These are phyloP conservation scores for Termitomyces sp. DNA, from an alignment of 768 basidiomycete species.

Conservation along the genomic window DNA sequence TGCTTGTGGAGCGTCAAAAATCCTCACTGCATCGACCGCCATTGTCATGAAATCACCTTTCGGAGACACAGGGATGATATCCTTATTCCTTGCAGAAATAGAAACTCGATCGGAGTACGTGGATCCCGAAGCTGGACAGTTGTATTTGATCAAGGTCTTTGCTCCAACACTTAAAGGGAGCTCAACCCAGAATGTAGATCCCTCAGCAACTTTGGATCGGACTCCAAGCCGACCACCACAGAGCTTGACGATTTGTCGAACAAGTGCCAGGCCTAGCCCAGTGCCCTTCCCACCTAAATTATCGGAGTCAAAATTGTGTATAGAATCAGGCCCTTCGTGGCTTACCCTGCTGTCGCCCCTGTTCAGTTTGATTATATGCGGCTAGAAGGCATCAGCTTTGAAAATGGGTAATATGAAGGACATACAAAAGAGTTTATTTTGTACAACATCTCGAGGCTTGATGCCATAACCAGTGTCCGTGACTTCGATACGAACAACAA, in stretches of 20 bases:
- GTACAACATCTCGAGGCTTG: constrained; percentile 53
- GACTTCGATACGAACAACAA: constrained; percentile 83
- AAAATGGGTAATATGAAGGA: constrained; percentile 4
- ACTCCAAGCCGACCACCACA: constrained; percentile 72
- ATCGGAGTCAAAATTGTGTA: constrained; percentile 9
- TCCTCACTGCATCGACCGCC: constrained; percentile 21
- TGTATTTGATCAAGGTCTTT: constrained; percentile 31
- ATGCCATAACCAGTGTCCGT: constrained; percentile 65
- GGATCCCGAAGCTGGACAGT: constrained; percentile 12
- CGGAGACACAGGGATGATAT: constrained; percentile 13
- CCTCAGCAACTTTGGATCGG: constrained; percentile 55
- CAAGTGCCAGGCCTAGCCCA: constrained; percentile 70
- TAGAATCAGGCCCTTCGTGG: background rate
- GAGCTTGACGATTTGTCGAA: constrained; percentile 73
- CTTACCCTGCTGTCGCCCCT: constrained; percentile 61
- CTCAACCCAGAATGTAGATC: constrained; percentile 89
- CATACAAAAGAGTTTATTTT: constrained; percentile 69
- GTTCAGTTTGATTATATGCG: constrained; percentile 76
- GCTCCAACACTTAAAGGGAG: constrained; percentile 71
- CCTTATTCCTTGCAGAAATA: constrained; percentile 13
- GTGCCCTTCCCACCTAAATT: constrained; percentile 56
- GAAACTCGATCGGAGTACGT: constrained; percentile 15
- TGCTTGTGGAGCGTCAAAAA: constrained; percentile 21
- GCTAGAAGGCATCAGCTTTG: constrained; percentile 28
- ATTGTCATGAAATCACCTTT: constrained; percentile 21